These are phyloP conservation scores for Leccinum colubrinum DNA, from an alignment of 1,284 basidiomycete genomes.

Conservation along the genomic window DNA sequence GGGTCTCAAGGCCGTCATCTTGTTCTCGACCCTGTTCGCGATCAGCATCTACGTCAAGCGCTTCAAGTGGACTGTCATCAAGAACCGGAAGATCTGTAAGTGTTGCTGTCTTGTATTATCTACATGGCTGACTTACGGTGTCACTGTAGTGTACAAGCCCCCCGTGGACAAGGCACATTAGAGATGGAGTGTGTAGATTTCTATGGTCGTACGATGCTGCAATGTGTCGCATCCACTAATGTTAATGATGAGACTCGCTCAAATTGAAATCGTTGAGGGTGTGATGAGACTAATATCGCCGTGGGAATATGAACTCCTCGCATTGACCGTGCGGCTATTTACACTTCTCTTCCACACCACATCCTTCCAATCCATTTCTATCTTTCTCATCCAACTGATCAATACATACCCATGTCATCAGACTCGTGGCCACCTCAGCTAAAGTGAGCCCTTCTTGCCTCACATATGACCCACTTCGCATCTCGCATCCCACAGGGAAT, in stretches of 20 bases:
- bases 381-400: constrained; percentile 4
- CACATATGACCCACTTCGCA: constrained; percentile 1
- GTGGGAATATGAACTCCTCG: constrained; percentile 22
- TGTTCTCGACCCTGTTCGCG: constrained; percentile 83
- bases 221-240: constrained; percentile 25
- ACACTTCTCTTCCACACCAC: constrained; percentile 4
- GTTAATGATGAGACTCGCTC: constrained; percentile 8
- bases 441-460: constrained; percentile 41
- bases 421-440: constrained; percentile 65
- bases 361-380: background rate
- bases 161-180: constrained; percentile 44
- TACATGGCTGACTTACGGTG: constrained; percentile 11
- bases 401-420: constrained; percentile 45
- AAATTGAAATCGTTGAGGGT: background rate
- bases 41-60: constrained; percentile 89
- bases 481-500: constrained; percentile 52
- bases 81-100: constrained; percentile 89
- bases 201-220: constrained; percentile 24
- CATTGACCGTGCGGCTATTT: constrained; percentile 2
- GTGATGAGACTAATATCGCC: background rate
- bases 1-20: constrained; percentile 90
- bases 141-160: constrained; percentile 49
- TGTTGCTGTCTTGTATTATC: constrained; percentile 18
- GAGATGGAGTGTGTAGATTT: constrained; percentile 21
- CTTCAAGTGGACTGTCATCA: constrained; percentile 92